Percentiles rank a stretch among this genome's conserved stretches.
These are phyloP conservation scores for Hordeum pubiflorum DNA, from an alignment of 202 grass and related monocot species.

Conservation along the genomic window DNA sequence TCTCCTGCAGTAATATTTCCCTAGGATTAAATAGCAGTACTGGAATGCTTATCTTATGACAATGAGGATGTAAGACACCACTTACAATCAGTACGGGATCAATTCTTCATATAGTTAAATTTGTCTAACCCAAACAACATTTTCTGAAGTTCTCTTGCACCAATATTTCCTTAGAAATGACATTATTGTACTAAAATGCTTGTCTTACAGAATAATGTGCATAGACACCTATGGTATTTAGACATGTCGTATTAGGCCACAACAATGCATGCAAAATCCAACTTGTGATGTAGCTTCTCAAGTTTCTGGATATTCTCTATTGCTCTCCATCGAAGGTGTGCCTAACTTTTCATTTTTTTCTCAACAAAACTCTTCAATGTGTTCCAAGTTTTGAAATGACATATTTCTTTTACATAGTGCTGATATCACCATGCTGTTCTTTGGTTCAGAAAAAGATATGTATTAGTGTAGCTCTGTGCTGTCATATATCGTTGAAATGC, in stretches of 20 bases:
- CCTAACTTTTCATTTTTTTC: not conserved
- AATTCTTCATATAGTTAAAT: not conserved
- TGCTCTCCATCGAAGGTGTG: not conserved
- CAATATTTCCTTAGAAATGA: not conserved
- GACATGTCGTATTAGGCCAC: not conserved
- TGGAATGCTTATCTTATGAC: slow-evolving; percentile 1
- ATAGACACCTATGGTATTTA: not conserved
- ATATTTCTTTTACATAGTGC: not conserved
- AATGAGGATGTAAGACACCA: not conserved
- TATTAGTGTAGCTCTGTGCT: not conserved
- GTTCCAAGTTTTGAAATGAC: not conserved
- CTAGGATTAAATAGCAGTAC: not conserved
- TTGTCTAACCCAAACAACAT: not conserved
- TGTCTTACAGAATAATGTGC: not conserved
- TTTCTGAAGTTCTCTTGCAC: not conserved
- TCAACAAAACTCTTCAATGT: not conserved
- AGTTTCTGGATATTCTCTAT: not conserved
- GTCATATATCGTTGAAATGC: not conserved
- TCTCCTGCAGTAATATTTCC: not conserved
- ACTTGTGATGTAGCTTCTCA: not conserved
- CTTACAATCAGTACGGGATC: not conserved
- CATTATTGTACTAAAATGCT: not conserved
- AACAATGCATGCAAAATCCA: not conserved
- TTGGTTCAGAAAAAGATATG: not conserved
- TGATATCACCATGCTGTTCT: not conserved